Evolutionary conservation across 2,329 filamentous ascomycete genomes (phyloP).

Genomic region (Falciphora oryzae): DNA sequence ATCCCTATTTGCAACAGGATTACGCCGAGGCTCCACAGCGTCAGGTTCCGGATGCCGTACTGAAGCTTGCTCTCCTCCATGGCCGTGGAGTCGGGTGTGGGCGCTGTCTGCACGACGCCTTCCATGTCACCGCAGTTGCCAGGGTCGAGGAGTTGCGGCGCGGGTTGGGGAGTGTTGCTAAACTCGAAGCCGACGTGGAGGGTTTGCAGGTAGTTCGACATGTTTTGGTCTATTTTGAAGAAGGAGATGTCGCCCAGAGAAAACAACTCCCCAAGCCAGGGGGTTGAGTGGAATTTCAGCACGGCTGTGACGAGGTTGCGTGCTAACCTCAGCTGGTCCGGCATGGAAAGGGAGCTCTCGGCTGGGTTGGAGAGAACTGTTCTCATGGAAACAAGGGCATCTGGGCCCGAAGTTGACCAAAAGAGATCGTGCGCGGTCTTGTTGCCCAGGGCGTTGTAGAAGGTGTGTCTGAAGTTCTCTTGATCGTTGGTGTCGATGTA

Average conservation of each 20-base stretch:
- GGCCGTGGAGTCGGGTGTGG: not conserved
- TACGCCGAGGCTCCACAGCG: slow-evolving; percentile 13
- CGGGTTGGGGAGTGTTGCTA: not conserved
- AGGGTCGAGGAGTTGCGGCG: not conserved
- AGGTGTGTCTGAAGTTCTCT: slow-evolving; percentile 10
- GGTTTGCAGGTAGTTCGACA: slow-evolving; percentile 14
- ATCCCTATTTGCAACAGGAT: slow-evolving; percentile 13
- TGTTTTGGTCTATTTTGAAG: slow-evolving; percentile 11
- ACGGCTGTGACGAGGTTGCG: slow-evolving; percentile 10
- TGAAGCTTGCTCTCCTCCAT: slow-evolving; percentile 15
- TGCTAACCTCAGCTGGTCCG: slow-evolving; percentile 11
- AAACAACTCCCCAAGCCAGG: slow-evolving; percentile 14
- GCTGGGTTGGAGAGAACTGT: slow-evolving; percentile 6
- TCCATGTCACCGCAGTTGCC: slow-evolving; percentile 5
- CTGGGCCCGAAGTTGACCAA: not conserved
- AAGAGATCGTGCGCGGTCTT: not conserved
- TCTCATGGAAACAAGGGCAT: not conserved
- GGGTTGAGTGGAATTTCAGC: slow-evolving; percentile 16
- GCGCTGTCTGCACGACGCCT: slow-evolving; percentile 3
- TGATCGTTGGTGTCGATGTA: slow-evolving; percentile 8
- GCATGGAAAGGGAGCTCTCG: slow-evolving; percentile 3
- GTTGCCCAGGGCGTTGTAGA: not conserved
- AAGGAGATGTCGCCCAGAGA: slow-evolving; percentile 15
- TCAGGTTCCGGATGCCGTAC: slow-evolving; percentile 15
- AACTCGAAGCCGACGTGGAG: slow-evolving; percentile 15